phyloP scores from a whole-genome alignment of 2,329 filamentous ascomycete species.

The Didymella keratinophila region DNA sequence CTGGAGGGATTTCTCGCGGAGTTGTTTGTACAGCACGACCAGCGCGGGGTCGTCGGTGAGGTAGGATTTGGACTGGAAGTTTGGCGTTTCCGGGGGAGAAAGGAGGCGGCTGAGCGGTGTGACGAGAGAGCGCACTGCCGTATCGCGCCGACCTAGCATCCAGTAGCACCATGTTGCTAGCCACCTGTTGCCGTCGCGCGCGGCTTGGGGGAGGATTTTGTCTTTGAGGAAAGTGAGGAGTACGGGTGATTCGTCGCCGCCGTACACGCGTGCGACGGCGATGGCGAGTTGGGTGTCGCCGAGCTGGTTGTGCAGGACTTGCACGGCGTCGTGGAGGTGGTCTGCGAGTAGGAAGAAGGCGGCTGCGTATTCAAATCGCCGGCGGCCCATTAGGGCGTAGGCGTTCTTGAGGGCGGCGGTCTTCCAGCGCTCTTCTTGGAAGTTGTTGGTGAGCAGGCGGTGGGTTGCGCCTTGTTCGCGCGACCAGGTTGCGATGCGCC shows the following conservation, averaged over 20 bases:
- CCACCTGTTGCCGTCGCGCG: constrained; percentile 87
- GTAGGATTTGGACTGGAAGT: constrained; percentile 78
- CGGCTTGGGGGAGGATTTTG: constrained; percentile 78
- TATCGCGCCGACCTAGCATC: constrained; percentile 82
- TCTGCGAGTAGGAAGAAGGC: constrained; percentile 94
- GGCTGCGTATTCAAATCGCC: constrained; percentile 92
- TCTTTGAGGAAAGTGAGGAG: constrained; percentile 78
- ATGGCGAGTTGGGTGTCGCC: constrained; percentile 90
- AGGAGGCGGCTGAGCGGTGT: constrained; percentile 80
- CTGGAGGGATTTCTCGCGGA: constrained; percentile 81
- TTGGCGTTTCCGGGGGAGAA: constrained; percentile 71
- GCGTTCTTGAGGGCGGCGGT: constrained; percentile 94
- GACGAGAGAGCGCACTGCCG: constrained; percentile 83
- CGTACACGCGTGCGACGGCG: constrained; percentile 85
- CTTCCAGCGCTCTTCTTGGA: constrained; percentile 84
- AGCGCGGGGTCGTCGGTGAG: constrained; percentile 90
- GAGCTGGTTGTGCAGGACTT: constrained; percentile 85
- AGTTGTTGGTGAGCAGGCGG: constrained; percentile 86
- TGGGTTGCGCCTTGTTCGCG: constrained; percentile 83
- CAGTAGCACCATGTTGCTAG: constrained; percentile 95
- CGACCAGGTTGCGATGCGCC: constrained; percentile 93
- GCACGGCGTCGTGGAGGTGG: constrained; percentile 82
- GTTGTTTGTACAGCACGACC: constrained; percentile 84
- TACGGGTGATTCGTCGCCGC: constrained; percentile 80
- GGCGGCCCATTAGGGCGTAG: constrained; percentile 90